phyloP scores from a whole-genome alignment of 805 yeast species.

The Scheffersomyces stipitis region DNA sequence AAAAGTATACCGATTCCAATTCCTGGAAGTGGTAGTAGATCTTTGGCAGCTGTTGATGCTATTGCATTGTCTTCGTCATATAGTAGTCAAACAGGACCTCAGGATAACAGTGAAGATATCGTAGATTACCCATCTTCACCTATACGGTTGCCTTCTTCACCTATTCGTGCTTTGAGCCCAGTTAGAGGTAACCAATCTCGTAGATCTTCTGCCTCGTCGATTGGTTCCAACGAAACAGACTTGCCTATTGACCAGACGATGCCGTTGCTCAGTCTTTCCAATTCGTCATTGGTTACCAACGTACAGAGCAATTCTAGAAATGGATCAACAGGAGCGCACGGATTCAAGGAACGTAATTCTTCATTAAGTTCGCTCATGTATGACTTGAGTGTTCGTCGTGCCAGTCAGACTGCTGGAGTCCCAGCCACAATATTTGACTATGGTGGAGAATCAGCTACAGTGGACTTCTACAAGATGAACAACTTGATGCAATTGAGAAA shows the following conservation, averaged over 20 bases:
- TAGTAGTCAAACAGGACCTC: not conserved
- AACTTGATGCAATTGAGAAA: slow-evolving; percentile 22
- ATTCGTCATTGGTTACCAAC: slow-evolving; percentile 13
- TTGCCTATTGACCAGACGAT: slow-evolving; percentile 28
- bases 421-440: slow-evolving; percentile 27
- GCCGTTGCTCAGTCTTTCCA: slow-evolving; percentile 29
- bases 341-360: slow-evolving; percentile 14
- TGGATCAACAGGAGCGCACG: not conserved
- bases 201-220: slow-evolving; percentile 17
- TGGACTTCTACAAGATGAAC: slow-evolving; percentile 14
- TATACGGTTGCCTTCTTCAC: slow-evolving; percentile 2
- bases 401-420: slow-evolving; percentile 16
- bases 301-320: not conserved
- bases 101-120: slow-evolving; percentile 13
- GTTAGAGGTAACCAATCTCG: not conserved
- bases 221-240: slow-evolving; percentile 14
- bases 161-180: not conserved
- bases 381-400: slow-evolving; percentile 16
- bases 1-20: not conserved
- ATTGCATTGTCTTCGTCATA: not conserved
- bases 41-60: too few species aligned
- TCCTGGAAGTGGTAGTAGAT: slow-evolving; percentile 7
- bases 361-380: slow-evolving; percentile 24
- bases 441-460: slow-evolving; percentile 23
- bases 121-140: slow-evolving; percentile 16